A percentile compares a stretch with the other conserved stretches of the same genome.
These are phyloP conservation scores for Hyaloperonospora brassicae DNA, from an alignment of 352 stramenopile species.

Conservation along the genomic window DNA sequence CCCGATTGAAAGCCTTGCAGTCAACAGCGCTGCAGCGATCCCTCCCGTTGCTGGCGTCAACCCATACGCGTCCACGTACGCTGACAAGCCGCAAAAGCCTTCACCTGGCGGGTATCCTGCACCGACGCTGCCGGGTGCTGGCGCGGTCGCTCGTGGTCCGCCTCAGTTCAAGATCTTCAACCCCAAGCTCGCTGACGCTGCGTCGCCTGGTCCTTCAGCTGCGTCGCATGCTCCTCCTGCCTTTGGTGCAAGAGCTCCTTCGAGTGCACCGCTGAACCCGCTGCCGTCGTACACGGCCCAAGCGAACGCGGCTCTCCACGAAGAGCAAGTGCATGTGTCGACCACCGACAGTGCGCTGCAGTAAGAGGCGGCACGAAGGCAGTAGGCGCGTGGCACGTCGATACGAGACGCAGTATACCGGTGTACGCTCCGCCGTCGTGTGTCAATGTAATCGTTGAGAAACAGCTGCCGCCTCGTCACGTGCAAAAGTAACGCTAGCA, in stretches of 20 bases:
- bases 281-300: constrained; percentile 8
- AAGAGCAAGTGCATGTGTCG: constrained; percentile 69
- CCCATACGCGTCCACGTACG: constrained; percentile 46
- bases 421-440: too few relatives aligned
- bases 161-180: constrained; percentile 88
- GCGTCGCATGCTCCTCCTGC: constrained; percentile 14
- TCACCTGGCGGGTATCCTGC: constrained; percentile 31
- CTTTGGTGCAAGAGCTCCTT: constrained; percentile 20
- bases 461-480: constrained; percentile 9
- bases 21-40: constrained; percentile 2
- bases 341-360: constrained; percentile 62
- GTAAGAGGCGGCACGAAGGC: constrained; percentile 23
- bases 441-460: too few relatives aligned
- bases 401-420: not conserved
- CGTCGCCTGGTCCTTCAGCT: constrained; percentile 11
- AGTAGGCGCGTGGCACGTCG: constrained; percentile 7
- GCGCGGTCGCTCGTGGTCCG: constrained; percentile 27
- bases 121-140: constrained; percentile 25
- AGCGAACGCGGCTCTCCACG: constrained; percentile 32
- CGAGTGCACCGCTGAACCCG: constrained; percentile 11
- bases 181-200: constrained; percentile 41
- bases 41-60: constrained; percentile 32
- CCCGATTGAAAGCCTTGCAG: constrained; percentile 5
- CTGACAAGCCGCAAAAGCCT: constrained; percentile 13
- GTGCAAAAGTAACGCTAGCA: constrained; percentile 2